phyloP scores from a whole-genome alignment of 176 grass and related monocot species.

The Juncus effusus region DNA sequence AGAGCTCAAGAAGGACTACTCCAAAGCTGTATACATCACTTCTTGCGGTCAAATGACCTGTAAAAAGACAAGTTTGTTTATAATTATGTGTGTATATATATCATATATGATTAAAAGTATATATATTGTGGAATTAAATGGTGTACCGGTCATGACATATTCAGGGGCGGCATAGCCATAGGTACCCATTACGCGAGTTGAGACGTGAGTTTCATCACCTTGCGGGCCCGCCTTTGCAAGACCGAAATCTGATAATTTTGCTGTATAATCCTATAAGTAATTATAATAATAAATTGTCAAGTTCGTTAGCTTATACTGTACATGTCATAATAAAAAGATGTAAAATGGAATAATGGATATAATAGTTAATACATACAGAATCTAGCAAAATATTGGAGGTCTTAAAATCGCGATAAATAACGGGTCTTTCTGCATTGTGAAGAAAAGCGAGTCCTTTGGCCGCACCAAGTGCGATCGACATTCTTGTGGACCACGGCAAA shows the following conservation, averaged over 20 bases:
- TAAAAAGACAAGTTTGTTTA: neutral
- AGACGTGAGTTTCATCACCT: conserved; percentile 99
- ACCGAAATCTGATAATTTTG: conserved; percentile 95
- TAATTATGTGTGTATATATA: neutral
- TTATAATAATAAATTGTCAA: conserved; percentile 33
- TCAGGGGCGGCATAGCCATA: conserved; percentile 97
- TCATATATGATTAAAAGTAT: neutral
- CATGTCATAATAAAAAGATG: conserved; percentile 24
- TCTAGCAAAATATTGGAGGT: conserved; percentile 99
- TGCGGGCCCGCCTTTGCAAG: conserved; percentile 95
- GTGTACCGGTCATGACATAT: conserved; percentile 97
- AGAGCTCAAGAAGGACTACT: conserved; percentile 82
- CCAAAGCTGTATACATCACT: conserved; percentile 97
- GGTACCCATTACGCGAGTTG: conserved; percentile 96
- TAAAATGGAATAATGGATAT: neutral
- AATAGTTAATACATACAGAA: conserved; percentile 58
- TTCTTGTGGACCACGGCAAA: conserved; percentile 88
- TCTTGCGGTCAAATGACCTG: conserved; percentile 94
- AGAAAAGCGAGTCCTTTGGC: conserved; percentile 96
- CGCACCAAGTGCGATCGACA: conserved; percentile 94
- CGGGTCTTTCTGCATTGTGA: conserved; percentile 82
- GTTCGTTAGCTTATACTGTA: conserved; percentile 8
- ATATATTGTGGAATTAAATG: neutral
- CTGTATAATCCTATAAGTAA: conserved; percentile 73
- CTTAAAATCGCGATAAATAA: conserved; percentile 99